phyloP scores from a whole-genome alignment of 306 rosid genomes.

The Lathyrus sativus region DNA sequence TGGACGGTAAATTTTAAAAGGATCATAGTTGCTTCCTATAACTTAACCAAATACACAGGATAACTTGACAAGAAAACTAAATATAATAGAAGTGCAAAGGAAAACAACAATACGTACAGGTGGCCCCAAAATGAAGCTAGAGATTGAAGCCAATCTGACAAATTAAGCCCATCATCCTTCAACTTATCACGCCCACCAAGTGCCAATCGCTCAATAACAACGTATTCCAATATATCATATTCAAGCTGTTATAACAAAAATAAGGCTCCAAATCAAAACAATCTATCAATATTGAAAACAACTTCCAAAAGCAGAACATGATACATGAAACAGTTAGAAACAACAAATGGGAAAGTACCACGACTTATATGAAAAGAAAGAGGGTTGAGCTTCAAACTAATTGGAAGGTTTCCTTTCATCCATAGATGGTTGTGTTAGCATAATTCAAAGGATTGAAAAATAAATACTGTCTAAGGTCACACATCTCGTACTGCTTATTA shows the following conservation, averaged over 20 bases:
- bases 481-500: neutral
- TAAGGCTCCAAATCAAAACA: constrained; percentile 13
- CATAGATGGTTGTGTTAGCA: constrained; percentile 23
- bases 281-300: neutral
- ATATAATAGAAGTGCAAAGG: constrained; percentile 15
- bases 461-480: neutral
- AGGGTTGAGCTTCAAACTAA: constrained; percentile 2
- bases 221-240: constrained; percentile 96
- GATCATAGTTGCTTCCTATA: constrained; percentile 30
- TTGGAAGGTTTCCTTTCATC: constrained; percentile 12
- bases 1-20: constrained; percentile 17
- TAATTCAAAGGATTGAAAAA: constrained; percentile 22
- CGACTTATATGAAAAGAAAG: neutral
- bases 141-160: constrained; percentile 99
- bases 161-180: constrained; percentile 95
- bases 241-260: constrained; percentile 69
- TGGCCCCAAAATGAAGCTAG: constrained; percentile 99
- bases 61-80: constrained; percentile 23
- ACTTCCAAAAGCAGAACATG: constrained; percentile 16
- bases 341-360: neutral
- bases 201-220: constrained; percentile 92
- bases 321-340: neutral
- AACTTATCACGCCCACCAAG: constrained; percentile 95
- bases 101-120: constrained; percentile 68
- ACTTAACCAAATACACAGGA: constrained; percentile 24